Evolutionary conservation across 345 rosid species (phyloP).

Genomic region (Hibiscus trionum): DNA sequence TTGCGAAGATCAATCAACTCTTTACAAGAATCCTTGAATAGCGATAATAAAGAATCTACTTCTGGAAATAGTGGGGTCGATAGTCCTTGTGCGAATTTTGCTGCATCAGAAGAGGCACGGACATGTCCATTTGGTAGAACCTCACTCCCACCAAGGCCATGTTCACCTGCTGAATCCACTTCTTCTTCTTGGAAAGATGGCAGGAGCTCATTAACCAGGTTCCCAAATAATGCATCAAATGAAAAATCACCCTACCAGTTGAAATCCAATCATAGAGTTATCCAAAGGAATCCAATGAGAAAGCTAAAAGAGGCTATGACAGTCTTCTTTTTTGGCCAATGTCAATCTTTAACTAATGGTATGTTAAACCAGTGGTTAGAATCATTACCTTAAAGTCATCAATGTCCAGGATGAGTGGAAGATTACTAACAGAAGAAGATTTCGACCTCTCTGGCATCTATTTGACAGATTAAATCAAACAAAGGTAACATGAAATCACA

Average conservation of each 20-base stretch:
- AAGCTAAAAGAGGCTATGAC: conserved; percentile 2
- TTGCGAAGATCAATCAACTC: conserved; percentile 89
- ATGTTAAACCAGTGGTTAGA: neutral
- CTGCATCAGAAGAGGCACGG: conserved; percentile 50
- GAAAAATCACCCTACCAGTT: conserved; percentile 83
- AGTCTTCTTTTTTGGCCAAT: neutral
- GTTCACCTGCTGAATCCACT: conserved; percentile 57
- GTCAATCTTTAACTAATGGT: neutral
- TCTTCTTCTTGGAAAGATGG: conserved; percentile 90
- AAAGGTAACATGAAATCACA: neutral
- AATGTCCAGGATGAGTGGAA: conserved; percentile 76
- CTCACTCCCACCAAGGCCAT: conserved; percentile 55
- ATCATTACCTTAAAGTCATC: conserved; percentile 84
- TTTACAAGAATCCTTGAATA: conserved; percentile 80
- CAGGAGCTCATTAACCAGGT: conserved; percentile 72
- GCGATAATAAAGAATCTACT: conserved; percentile 77
- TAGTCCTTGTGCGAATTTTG: conserved; percentile 41
- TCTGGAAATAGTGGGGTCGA: conserved; percentile 85
- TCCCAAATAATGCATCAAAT: conserved; percentile 90
- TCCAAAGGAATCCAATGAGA: neutral
- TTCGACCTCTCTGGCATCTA: conserved; percentile 65
- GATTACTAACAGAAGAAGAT: conserved; percentile 49
- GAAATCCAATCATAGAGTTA: neutral
- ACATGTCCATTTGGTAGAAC: conserved; percentile 59
- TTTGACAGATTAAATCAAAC: conserved; percentile 13